Evolutionary conservation across 176 grass and related monocot genomes (phyloP).

Genomic region (Carex parvula): DNA sequence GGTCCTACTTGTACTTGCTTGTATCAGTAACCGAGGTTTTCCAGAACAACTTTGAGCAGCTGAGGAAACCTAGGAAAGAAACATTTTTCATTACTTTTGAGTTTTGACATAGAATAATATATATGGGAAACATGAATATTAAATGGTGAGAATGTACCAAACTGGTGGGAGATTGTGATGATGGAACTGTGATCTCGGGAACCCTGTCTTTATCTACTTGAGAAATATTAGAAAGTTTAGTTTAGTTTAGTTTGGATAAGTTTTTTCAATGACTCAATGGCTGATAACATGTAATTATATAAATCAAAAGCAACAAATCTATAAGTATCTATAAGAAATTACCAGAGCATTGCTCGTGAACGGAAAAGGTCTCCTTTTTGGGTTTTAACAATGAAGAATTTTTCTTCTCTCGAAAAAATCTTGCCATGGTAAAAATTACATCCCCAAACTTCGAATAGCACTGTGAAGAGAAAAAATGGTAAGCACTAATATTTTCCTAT

Average conservation of each 20-base stretch:
- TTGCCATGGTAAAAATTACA: slow-evolving; percentile 67
- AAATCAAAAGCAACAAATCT: slow-evolving; percentile 13
- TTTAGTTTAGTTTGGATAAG: slow-evolving; percentile 11
- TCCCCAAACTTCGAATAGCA: slow-evolving; percentile 87
- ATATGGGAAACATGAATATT: neutral
- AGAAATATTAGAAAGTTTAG: neutral
- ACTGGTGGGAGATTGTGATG: slow-evolving; percentile 32
- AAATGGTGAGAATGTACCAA: slow-evolving; percentile 43
- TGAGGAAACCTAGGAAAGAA: slow-evolving; percentile 39
- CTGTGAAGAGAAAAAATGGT: slow-evolving; percentile 41
- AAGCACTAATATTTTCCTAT: neutral
- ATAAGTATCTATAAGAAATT: slow-evolving; percentile 27
- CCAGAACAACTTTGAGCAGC: slow-evolving; percentile 32
- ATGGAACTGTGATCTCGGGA: slow-evolving; percentile 25
- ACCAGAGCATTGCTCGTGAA: slow-evolving; percentile 18
- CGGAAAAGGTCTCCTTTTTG: slow-evolving; percentile 35
- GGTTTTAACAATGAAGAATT: slow-evolving; percentile 38
- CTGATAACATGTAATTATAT: slow-evolving; percentile 8
- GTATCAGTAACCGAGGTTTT: slow-evolving; percentile 33
- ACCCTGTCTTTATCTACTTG: slow-evolving; percentile 42
- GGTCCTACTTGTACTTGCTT: slow-evolving; percentile 35
- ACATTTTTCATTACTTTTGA: slow-evolving; percentile 25
- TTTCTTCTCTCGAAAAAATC: slow-evolving; percentile 81
- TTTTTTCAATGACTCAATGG: neutral
- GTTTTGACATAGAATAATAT: neutral